Conservation (phyloP, 2,329 filamentous ascomycete genomes). For the Cyphellophora attinorum region DNA sequence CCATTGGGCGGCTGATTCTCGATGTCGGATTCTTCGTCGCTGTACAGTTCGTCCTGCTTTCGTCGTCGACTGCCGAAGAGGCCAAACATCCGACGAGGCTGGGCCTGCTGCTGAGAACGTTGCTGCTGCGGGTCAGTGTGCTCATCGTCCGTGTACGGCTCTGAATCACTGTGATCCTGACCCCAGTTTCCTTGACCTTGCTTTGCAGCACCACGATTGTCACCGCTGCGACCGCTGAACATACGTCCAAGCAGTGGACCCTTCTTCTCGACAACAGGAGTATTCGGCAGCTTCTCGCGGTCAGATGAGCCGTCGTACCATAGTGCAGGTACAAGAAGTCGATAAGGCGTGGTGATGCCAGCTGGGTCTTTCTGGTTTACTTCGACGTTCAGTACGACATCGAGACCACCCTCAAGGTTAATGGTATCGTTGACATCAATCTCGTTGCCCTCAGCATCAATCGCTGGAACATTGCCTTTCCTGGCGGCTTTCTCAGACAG, state of each 20-base stretch:
- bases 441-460: slow-evolving; percentile 39
- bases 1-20: slow-evolving; percentile 5
- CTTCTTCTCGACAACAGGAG: slow-evolving; percentile 10
- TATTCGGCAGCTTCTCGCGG: slow-evolving; percentile 17
- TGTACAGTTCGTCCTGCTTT: slow-evolving; percentile 9
- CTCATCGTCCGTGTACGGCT: slow-evolving; percentile 14
- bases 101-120: slow-evolving; percentile 3
- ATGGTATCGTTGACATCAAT: slow-evolving; percentile 44
- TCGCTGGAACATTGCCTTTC: slow-evolving; percentile 32
- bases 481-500: slow-evolving; percentile 53
- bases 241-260: slow-evolving; percentile 16
- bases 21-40: slow-evolving; percentile 10
- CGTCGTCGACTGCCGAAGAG: slow-evolving; percentile 15
- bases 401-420: slow-evolving; percentile 72
- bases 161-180: slow-evolving; percentile 18
- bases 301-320: slow-evolving; percentile 34
- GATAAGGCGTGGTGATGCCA: slow-evolving; percentile 80
- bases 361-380: slow-evolving; percentile 75
- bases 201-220: slow-evolving; percentile 11
- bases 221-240: slow-evolving; percentile 8
- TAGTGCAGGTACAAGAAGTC: slow-evolving; percentile 73
- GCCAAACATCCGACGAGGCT: slow-evolving; percentile 14
- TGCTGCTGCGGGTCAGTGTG: not conserved
- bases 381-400: slow-evolving; percentile 83
- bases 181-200: slow-evolving; percentile 20